Percentiles rank a stretch among this genome's conserved stretches.
phyloP scores from a whole-genome alignment of 1,284 basidiomycete species.

The Neotropicomus parvogracilis region DNA sequence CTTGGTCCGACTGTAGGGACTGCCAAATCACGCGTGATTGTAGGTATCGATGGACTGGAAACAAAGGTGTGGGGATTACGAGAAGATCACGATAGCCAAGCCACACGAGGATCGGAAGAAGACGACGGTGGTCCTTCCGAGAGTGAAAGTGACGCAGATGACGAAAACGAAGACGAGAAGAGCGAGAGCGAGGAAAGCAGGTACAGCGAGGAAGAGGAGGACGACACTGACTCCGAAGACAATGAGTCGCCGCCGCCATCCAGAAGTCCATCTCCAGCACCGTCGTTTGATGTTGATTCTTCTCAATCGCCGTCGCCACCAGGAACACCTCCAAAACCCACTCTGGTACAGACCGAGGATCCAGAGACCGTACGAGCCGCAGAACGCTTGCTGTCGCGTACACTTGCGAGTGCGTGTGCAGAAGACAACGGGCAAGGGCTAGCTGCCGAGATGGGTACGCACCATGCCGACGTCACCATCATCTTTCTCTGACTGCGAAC shows the following conservation, averaged over 20 bases:
- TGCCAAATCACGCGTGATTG: conserved; percentile 55
- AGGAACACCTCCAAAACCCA: not conserved
- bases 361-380: conserved; percentile 49
- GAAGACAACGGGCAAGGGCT: conserved; percentile 55
- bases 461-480: not conserved
- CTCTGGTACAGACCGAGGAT: conserved; percentile 38
- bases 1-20: conserved; percentile 61
- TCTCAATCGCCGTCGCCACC: conserved; percentile 5
- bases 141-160: not conserved
- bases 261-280: conserved; percentile 27
- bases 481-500: not conserved
- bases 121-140: not conserved
- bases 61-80: conserved; percentile 51
- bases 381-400: conserved; percentile 59
- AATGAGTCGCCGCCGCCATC: conserved; percentile 19
- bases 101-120: not conserved
- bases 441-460: conserved; percentile 54
- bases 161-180: conserved; percentile 17
- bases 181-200: conserved; percentile 18
- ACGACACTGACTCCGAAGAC: conserved; percentile 23
- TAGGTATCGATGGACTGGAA: conserved; percentile 62
- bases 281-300: conserved; percentile 10
- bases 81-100: conserved; percentile 24
- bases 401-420: conserved; percentile 51
- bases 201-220: conserved; percentile 24